phyloP scores from a whole-genome alignment of 106 monocot genomes.

The Dioscorea zingiberensis region DNA sequence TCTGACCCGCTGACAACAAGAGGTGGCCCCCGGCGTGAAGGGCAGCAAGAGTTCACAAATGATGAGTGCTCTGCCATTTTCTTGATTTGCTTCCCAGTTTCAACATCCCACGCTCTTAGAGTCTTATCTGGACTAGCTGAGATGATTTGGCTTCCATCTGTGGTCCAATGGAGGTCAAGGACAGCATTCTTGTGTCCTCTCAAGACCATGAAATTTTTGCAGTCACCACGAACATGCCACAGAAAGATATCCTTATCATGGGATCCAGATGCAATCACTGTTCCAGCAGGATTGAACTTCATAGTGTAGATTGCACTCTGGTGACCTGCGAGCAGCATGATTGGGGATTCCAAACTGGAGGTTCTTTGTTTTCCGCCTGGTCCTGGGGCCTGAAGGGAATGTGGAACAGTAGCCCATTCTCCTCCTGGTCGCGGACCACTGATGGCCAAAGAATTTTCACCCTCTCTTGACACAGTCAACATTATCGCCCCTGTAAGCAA shows the following conservation, averaged over 20 bases:
- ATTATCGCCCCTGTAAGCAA: constrained; percentile 11
- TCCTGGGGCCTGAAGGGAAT: constrained; percentile 27
- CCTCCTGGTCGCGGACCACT: constrained; percentile 36
- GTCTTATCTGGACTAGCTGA: constrained; percentile 93
- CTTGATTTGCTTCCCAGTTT: constrained; percentile 89
- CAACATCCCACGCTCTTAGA: constrained; percentile 89
- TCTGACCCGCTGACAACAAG: constrained; percentile 92
- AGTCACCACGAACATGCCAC: constrained; percentile 83
- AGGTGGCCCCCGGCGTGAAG: constrained; percentile 73
- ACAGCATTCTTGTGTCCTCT: constrained; percentile 93
- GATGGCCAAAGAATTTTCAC: constrained; percentile 38
- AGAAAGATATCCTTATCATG: constrained; percentile 89
- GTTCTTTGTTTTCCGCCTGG: constrained; percentile 55
- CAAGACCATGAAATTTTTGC: constrained; percentile 89
- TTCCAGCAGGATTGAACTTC: constrained; percentile 91
- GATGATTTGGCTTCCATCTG: constrained; percentile 72
- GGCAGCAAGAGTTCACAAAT: constrained; percentile 82
- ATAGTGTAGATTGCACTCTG: constrained; percentile 85
- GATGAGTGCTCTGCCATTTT: constrained; percentile 96
- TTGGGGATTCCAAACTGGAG: constrained; percentile 85
- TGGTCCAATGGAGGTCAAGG: constrained; percentile 85
- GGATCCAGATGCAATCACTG: constrained; percentile 86
- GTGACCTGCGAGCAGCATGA: constrained; percentile 93
- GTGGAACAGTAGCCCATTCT: constrained; percentile 36
- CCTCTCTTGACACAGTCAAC: constrained; percentile 30